A percentile compares a stretch with the other conserved stretches of the same genome.
phyloP scores from a whole-genome alignment of 306 rosid genomes.

The Rosa persica region DNA sequence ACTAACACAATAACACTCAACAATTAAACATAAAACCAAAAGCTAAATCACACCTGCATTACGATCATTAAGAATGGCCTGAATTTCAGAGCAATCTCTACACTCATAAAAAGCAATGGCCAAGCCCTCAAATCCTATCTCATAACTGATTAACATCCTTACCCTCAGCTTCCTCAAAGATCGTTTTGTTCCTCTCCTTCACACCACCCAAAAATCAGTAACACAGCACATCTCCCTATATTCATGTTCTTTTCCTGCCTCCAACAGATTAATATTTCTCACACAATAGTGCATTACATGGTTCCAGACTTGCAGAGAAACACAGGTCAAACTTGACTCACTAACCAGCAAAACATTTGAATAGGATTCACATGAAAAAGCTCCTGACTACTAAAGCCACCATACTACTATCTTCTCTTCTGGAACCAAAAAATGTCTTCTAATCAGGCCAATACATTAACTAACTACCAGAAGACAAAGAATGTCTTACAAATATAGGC shows the following conservation, averaged over 20 bases:
- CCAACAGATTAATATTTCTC: not conserved
- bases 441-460: not conserved
- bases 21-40: not conserved
- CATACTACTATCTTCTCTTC: not conserved
- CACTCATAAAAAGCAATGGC: not conserved
- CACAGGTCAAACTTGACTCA: not conserved
- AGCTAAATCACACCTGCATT: not conserved
- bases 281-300: not conserved
- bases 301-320: not conserved
- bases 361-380: not conserved
- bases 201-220: not conserved
- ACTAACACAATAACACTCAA: not conserved
- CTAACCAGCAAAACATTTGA: not conserved
- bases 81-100: not conserved
- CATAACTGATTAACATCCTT: not conserved
- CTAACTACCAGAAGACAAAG: not conserved
- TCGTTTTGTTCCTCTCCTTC: not conserved
- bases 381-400: not conserved
- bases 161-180: not conserved
- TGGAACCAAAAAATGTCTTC: not conserved
- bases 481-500: not conserved
- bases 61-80: not conserved
- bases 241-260: not conserved
- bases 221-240: not conserved
- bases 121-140: not conserved